Evolutionary conservation across 129 eudicot genomes (phyloP), one percentile per base, ranked within the genome.

Genomic region (Kitagawia praeruptora): DNA sequence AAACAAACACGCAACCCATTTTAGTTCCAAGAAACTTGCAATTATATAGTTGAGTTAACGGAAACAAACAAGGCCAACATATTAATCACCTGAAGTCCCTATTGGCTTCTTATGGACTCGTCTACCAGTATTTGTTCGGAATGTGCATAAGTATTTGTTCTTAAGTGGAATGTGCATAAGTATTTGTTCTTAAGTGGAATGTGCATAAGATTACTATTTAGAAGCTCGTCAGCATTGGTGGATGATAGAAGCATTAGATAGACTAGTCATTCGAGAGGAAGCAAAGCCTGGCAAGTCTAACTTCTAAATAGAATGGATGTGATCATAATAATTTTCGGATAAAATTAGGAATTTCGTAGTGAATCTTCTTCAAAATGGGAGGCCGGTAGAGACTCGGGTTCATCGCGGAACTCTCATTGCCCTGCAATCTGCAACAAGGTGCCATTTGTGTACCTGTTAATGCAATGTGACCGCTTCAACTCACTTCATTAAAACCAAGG

Each of bases 231-330:
- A 92, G 56, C 87, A 90, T 44, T 74, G 83, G 86, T 92, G 97
- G 97, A 90, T 92, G 97, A 90, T 85, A 70, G 97, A 92, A 79
- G 97, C 97, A 31, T 83, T 92, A 45, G 93, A 92, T 77, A 21
- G 64, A 71, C 80, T 92, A 8, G 96, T 88, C 16, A 67, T 9
- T 21, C 44, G 74, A 48, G 41, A 74, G n/a, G 19, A 45, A 44
- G 77, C 48, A 46, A 45, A 63, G 75, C 81, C 42, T 66, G 46
- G 49, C 41, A 74, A 74, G 12, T 46, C 25, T 27, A 74, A 45
- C n/a, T n/a, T 74, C 61, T 74, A 74, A n/a, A 74, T 45, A 74
- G 13, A 74, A 42, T 31, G 40, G 19, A 25, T 4, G 71, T 12
- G 71, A 66, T 11, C 21, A 10, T 28, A 58, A 66, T 4, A 11